These are phyloP conservation scores for Melastoma malabathricum DNA, from an alignment of 345 rosid genomes.

Conservation along the genomic window DNA sequence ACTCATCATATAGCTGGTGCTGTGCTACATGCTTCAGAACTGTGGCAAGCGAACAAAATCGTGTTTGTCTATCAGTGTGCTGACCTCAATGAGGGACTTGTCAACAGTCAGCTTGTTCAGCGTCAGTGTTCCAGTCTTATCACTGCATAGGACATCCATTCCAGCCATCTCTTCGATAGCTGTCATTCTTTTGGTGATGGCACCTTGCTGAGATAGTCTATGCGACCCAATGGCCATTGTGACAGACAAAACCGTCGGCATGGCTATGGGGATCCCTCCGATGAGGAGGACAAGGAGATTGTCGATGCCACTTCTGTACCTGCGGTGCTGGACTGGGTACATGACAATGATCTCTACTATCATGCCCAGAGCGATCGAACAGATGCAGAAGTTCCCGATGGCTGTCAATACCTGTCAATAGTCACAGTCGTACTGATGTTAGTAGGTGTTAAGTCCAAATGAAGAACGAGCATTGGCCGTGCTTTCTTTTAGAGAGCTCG, in stretches of 20 bases:
- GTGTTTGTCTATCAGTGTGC: not conserved
- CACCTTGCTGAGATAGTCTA: slow-evolving; percentile 70
- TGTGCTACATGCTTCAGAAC: no score
- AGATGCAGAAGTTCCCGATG: slow-evolving; percentile 78
- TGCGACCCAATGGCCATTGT: slow-evolving; percentile 89
- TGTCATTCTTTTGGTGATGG: slow-evolving; percentile 84
- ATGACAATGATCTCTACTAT: slow-evolving; percentile 51
- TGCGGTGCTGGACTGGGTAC: slow-evolving; percentile 66
- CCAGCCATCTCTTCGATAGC: slow-evolving; percentile 94
- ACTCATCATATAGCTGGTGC: not conserved
- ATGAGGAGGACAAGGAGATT: slow-evolving; percentile 72
- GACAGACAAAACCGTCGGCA: slow-evolving; percentile 82
- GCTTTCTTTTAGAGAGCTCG: slow-evolving; percentile 6
- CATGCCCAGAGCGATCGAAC: slow-evolving; percentile 61
- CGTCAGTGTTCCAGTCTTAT: slow-evolving; percentile 82
- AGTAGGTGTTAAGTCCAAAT: not conserved
- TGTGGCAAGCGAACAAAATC: no score
- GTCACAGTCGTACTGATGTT: slow-evolving; percentile 4
- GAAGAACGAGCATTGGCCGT: no score
- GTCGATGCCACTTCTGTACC: slow-evolving; percentile 59
- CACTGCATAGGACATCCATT: slow-evolving; percentile 79
- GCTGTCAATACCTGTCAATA: slow-evolving; percentile 54
- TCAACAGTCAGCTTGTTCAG: slow-evolving; percentile 85
- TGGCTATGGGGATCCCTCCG: slow-evolving; percentile 88
- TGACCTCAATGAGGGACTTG: slow-evolving; percentile 58